Conservation (phyloP, 169 alveolate species). For the Eimeria acervulina region DNA sequence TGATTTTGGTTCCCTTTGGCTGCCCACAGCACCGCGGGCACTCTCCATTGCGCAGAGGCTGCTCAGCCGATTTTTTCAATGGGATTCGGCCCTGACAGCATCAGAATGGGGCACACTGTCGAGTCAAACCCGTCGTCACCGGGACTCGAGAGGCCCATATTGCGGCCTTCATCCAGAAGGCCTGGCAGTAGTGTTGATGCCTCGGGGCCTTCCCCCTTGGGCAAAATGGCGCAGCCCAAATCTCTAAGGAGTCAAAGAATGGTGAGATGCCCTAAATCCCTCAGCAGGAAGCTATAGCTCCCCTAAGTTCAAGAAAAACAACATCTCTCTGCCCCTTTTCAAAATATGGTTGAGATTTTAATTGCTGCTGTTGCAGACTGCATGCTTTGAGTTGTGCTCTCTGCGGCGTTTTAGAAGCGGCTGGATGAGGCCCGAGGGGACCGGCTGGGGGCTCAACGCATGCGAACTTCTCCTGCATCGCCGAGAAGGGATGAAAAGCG, state of each 20-base stretch:
- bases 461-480: not conserved
- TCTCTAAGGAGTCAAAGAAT: not conserved
- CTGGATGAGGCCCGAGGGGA: conserved; percentile 20
- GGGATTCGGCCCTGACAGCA: too few relatives aligned
- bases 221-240: conserved; percentile 16
- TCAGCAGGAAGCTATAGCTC: not conserved
- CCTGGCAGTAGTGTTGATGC: not conserved
- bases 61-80: not conserved
- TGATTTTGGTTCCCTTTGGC: not conserved
- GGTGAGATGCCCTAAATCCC: not conserved
- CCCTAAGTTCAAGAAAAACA: not conserved
- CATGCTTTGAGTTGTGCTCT: not conserved
- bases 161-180: conserved; percentile 16
- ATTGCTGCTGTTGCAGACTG: not conserved
- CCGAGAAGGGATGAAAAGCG: not conserved
- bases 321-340: not conserved
- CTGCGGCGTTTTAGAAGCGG: conserved; percentile 21
- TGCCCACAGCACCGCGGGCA: not conserved
- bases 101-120: not conserved
- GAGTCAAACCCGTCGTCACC: not conserved
- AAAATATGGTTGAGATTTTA: not conserved
- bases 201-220: not conserved
- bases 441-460: not conserved
- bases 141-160: not conserved
- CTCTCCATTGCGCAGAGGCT: too few relatives aligned